Evolutionary conservation across 306 rosid species (phyloP).

Genomic region (Vigna reflexopilosa): DNA sequence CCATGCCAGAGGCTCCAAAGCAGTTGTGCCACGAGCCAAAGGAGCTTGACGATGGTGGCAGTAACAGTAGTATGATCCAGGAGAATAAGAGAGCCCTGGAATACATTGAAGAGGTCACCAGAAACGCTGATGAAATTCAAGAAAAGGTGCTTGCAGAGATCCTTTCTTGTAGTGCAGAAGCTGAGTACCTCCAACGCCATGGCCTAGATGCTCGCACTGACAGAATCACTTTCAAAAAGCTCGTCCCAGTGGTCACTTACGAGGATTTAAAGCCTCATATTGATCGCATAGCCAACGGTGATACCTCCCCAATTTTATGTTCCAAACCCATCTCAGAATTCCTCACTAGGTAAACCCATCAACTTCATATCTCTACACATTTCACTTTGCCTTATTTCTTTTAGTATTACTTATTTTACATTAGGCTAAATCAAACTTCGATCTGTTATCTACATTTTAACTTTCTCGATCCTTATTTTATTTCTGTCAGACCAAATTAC

Average conservation of each 20-base stretch:
- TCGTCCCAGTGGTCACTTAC: slow-evolving; percentile 9
- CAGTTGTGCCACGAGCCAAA: neutral
- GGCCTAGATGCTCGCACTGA: slow-evolving; percentile 4
- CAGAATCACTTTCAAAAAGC: slow-evolving; percentile 26
- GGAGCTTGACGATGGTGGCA: neutral
- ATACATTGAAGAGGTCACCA: slow-evolving; percentile 15
- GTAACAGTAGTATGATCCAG: neutral
- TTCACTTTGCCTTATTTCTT: neutral
- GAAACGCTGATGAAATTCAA: slow-evolving; percentile 19
- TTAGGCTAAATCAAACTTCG: no score
- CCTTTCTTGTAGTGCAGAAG: neutral
- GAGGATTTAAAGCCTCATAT: slow-evolving; percentile 24
- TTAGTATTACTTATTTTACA: no score
- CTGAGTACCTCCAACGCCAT: slow-evolving; percentile 20
- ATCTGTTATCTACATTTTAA: no score
- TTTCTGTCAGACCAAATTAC: no score
- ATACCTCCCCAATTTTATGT: slow-evolving; percentile 28
- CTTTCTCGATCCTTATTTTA: no score
- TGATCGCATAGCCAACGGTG: slow-evolving; percentile 35
- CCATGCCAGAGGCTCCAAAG: slow-evolving; percentile 19
- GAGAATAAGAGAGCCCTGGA: slow-evolving; percentile 1
- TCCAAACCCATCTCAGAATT: slow-evolving; percentile 32
- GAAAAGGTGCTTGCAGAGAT: neutral
- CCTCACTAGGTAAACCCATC: slow-evolving; percentile 5
- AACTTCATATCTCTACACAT: neutral